These are phyloP conservation scores for Phytophthora tentaculata DNA, from an alignment of 352 stramenopile species.

Conservation along the genomic window DNA sequence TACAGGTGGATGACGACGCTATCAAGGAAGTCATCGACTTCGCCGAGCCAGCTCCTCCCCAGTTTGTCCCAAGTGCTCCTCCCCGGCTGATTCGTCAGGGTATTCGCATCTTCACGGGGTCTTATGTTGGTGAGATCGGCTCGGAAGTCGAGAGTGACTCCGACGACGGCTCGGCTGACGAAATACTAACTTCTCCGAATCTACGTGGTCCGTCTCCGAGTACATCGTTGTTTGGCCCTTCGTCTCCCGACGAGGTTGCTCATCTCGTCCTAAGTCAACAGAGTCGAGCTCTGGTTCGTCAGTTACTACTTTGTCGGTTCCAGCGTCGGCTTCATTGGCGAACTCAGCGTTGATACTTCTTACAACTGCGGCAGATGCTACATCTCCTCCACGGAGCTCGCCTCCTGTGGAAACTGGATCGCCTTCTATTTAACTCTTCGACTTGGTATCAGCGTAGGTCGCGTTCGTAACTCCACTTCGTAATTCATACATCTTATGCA, in stretches of 20 bases:
- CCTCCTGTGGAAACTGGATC: no score
- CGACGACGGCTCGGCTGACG: background rate
- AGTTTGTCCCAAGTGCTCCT: background rate
- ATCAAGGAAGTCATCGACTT: background rate
- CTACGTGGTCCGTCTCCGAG: background rate
- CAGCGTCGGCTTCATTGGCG: background rate
- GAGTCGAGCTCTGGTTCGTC: background rate
- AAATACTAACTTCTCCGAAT: background rate
- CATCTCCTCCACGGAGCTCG: no score
- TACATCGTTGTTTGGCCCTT: background rate
- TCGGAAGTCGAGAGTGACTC: background rate
- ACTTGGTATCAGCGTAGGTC: no score
- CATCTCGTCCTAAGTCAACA: background rate
- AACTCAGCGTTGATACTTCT: no score
- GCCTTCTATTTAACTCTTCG: no score
- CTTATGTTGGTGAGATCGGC: background rate
- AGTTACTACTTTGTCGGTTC: background rate
- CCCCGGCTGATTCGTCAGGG: background rate
- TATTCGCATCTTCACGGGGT: background rate
- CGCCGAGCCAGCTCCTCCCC: background rate
- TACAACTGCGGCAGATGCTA: no score
- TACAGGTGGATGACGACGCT: background rate
- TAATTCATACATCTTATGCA: background rate
- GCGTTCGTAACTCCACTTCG: no score
- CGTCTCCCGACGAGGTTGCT: no score